Percentiles rank a stretch among this genome's conserved stretches.
Conservation (phyloP, 2,329 filamentous ascomycete species). For the Lojkania enalia region DNA sequence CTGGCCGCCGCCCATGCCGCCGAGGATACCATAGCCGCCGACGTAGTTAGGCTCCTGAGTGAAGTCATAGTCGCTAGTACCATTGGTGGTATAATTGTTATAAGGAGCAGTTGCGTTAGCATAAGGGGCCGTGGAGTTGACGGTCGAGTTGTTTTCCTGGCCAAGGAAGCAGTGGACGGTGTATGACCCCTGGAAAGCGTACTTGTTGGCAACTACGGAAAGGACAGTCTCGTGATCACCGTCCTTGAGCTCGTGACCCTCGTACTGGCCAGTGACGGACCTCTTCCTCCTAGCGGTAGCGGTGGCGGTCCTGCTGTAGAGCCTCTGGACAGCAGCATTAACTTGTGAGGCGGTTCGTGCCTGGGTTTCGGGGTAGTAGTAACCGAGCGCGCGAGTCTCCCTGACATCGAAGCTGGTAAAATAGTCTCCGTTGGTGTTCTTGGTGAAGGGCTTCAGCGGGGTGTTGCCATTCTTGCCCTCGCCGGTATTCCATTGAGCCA, state of each 20-base stretch:
- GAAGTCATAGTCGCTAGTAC: slow-evolving; percentile 28
- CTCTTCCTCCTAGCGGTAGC: slow-evolving; percentile 27
- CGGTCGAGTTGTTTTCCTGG: slow-evolving; percentile 25
- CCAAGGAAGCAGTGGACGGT: slow-evolving; percentile 43
- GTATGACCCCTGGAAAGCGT: slow-evolving; percentile 41
- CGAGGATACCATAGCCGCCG: slow-evolving; percentile 39
- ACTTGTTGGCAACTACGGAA: slow-evolving; percentile 39
- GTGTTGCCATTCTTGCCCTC: slow-evolving; percentile 57
- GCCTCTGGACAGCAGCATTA: slow-evolving; percentile 29
- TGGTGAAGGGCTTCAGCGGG: slow-evolving; percentile 43
- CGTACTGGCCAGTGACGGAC: slow-evolving; percentile 28
- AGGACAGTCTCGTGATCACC: slow-evolving; percentile 43
- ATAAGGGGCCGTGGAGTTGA: slow-evolving; percentile 26
- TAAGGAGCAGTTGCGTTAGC: slow-evolving; percentile 25
- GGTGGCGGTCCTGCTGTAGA: slow-evolving; percentile 54
- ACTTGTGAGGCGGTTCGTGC: slow-evolving; percentile 27
- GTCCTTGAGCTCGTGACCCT: slow-evolving; percentile 36
- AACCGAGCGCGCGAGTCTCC: slow-evolving; percentile 48
- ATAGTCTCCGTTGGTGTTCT: slow-evolving; percentile 52
- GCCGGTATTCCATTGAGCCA: slow-evolving; percentile 48
- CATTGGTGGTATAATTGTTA: slow-evolving; percentile 24
- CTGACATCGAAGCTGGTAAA: slow-evolving; percentile 36
- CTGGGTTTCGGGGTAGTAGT: slow-evolving; percentile 42
- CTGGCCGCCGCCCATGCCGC: slow-evolving; percentile 24
- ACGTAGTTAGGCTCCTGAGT: slow-evolving; percentile 37